Evolutionary conservation across 1,284 basidiomycete genomes (phyloP).

Genomic region (Tilletia setariae): DNA sequence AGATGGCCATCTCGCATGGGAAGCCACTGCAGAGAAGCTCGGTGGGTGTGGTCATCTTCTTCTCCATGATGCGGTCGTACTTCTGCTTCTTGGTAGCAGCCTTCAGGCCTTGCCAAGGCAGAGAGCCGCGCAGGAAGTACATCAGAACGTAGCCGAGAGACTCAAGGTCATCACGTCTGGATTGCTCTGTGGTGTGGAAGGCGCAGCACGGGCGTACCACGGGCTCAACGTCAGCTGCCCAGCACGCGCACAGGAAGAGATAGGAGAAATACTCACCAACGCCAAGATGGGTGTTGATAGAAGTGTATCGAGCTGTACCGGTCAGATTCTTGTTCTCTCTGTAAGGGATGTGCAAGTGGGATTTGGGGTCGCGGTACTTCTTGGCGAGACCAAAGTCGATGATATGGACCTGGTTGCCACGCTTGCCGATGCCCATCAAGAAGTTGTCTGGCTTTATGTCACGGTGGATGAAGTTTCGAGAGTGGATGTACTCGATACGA

Average conservation of each 20-base stretch:
- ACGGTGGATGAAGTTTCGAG: conserved; percentile 98
- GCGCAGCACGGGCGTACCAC: not conserved
- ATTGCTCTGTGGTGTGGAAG: conserved; percentile 40
- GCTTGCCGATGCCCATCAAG: conserved; percentile 98
- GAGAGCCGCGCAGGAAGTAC: too few relatives aligned
- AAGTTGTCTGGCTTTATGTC: conserved; percentile 99
- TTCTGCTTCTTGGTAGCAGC: conserved; percentile 55
- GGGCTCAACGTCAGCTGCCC: too few relatives aligned
- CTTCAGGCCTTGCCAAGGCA: too few relatives aligned
- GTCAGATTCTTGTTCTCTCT: conserved; percentile 99
- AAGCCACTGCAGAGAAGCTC: conserved; percentile 54
- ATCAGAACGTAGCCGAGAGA: too few relatives aligned
- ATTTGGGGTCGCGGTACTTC: conserved; percentile 99
- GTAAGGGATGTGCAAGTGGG: conserved; percentile 98
- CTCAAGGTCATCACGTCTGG: conserved; percentile 53
- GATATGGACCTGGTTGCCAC: conserved; percentile 98
- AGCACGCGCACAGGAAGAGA: not conserved
- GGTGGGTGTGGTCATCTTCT: conserved; percentile 56
- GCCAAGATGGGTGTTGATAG: conserved; percentile 97
- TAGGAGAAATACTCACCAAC: conserved; percentile 65
- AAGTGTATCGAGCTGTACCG: conserved; percentile 97
- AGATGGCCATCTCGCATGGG: conserved; percentile 55
- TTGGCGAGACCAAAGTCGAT: conserved; percentile 99
- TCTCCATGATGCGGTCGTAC: conserved; percentile 56
- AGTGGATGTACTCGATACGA: conserved; percentile 98